A percentile compares a stretch with the other conserved stretches of the same genome.
Conservation (phyloP, 129 eudicot genomes). For the Artemisia argyi region DNA sequence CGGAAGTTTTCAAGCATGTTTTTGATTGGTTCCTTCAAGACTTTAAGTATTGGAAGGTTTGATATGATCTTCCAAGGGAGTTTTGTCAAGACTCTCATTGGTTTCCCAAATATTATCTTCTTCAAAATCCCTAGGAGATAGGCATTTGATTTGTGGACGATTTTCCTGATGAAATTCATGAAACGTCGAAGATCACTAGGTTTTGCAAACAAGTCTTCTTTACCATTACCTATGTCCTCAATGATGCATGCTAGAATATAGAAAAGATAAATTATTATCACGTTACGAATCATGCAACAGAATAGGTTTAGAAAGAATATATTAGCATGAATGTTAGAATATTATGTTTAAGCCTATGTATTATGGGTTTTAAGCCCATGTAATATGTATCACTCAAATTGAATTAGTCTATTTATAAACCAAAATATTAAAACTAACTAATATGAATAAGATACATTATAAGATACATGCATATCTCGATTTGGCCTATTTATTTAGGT, state of each 20-base stretch:
- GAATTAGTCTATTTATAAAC: no score
- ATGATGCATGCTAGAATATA: not conserved
- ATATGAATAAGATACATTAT: no score
- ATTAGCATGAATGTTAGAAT: no score
- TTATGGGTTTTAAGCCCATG: no score
- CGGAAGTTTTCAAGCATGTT: slow-evolving; percentile 17
- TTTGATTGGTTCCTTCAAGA: slow-evolving; percentile 47
- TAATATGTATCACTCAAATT: no score
- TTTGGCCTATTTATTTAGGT: no score
- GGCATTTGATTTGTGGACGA: slow-evolving; percentile 26
- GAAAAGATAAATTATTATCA: no score
- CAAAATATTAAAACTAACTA: no score
- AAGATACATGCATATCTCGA: no score
- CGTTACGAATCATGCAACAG: no score
- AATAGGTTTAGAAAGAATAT: no score
- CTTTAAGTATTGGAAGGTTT: slow-evolving; percentile 43
- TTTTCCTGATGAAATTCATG: not conserved
- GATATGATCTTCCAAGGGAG: slow-evolving; percentile 48
- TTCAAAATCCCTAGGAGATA: slow-evolving; percentile 29
- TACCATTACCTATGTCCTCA: not conserved
- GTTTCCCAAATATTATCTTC: slow-evolving; percentile 39
- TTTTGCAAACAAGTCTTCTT: slow-evolving; percentile 12
- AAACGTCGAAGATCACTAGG: slow-evolving; percentile 13
- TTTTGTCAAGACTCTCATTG: slow-evolving; percentile 30
- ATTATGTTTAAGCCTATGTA: no score